Conservation (phyloP, 805 yeast species). For the Metschnikowia proteae region DNA sequence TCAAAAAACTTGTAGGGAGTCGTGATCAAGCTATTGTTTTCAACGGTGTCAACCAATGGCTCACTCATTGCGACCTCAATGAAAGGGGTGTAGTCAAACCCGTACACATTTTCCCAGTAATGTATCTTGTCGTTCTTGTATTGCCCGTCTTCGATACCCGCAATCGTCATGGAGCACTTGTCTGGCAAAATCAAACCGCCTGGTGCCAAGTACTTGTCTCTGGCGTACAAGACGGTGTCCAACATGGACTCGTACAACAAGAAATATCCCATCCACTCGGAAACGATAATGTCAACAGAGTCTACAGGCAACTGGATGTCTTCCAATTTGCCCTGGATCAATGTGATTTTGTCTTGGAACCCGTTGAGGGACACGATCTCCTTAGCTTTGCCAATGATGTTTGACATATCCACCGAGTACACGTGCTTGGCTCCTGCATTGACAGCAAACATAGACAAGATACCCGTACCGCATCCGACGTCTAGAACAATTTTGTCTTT, state of each 20-base stretch:
- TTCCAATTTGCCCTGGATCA: slow-evolving; percentile 89
- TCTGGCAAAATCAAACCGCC: slow-evolving; percentile 96
- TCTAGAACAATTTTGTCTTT: slow-evolving; percentile 92
- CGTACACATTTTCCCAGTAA: slow-evolving; percentile 96
- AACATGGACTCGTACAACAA: slow-evolving; percentile 95
- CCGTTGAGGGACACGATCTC: slow-evolving; percentile 84
- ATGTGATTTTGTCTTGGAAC: slow-evolving; percentile 76
- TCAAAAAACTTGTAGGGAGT: slow-evolving; percentile 66
- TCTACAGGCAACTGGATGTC: slow-evolving; percentile 83
- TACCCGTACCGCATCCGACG: slow-evolving; percentile 99
- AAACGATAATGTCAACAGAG: slow-evolving; percentile 88
- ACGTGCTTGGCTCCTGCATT: slow-evolving; percentile 99
- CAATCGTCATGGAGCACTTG: slow-evolving; percentile 82
- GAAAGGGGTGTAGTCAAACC: slow-evolving; percentile 93
- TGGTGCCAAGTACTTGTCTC: slow-evolving; percentile 78
- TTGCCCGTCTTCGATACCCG: slow-evolving; percentile 89
- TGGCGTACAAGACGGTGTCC: slow-evolving; percentile 90
- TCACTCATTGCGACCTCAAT: slow-evolving; percentile 82
- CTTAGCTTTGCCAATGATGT: slow-evolving; percentile 94
- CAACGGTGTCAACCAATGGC: slow-evolving; percentile 95
- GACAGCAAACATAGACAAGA: slow-evolving; percentile 95
- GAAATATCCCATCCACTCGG: slow-evolving; percentile 99
- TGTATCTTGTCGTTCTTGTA: slow-evolving; percentile 88
- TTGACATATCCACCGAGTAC: slow-evolving; percentile 95
- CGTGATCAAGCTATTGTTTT: slow-evolving; percentile 69